Evolutionary conservation across 1,284 basidiomycete species (phyloP).

Genomic region (Schizophyllum amplum): DNA sequence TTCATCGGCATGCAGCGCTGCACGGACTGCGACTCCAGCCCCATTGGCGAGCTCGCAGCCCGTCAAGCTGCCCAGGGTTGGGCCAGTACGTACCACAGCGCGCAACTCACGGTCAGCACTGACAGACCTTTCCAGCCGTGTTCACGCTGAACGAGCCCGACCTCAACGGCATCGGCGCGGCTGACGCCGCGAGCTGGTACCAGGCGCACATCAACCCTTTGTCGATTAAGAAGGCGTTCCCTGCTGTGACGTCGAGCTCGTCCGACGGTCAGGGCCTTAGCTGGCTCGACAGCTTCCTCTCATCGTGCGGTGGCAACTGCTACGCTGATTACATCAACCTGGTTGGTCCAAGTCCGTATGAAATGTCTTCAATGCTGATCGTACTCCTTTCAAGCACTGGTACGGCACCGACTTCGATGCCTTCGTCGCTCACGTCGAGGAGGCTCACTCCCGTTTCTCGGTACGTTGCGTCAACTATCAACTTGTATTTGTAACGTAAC

Average conservation of each 20-base stretch:
- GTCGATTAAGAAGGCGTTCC: conserved; percentile 24
- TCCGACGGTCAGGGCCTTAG: conserved; percentile 21
- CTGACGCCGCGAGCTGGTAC: conserved; percentile 27
- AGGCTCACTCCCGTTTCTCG: conserved; percentile 20
- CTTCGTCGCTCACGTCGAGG: conserved; percentile 21
- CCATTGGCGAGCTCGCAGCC: conserved; percentile 21
- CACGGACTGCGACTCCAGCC: conserved; percentile 27
- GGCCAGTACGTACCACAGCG: conserved; percentile 10
- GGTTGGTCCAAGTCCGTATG: conserved; percentile 1
- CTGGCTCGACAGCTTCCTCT: conserved; percentile 28
- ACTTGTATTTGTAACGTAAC: neutral
- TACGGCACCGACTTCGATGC: conserved; percentile 21
- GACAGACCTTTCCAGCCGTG: conserved; percentile 17
- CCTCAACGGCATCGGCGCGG: conserved; percentile 17
- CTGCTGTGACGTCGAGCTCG: conserved; percentile 23
- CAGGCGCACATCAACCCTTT: conserved; percentile 26
- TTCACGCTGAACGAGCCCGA: conserved; percentile 32
- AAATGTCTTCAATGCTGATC: neutral
- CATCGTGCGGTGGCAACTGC: conserved; percentile 22
- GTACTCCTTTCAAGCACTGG: conserved; percentile 20
- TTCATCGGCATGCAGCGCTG: conserved; percentile 35
- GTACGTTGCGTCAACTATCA: neutral
- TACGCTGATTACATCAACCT: conserved; percentile 26
- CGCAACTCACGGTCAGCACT: neutral
- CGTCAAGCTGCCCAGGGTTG: conserved; percentile 24